Base-by-base conservation (phyloP, 2,329 filamentous ascomycete species). In the Fusarium guadeloupense region DNA sequence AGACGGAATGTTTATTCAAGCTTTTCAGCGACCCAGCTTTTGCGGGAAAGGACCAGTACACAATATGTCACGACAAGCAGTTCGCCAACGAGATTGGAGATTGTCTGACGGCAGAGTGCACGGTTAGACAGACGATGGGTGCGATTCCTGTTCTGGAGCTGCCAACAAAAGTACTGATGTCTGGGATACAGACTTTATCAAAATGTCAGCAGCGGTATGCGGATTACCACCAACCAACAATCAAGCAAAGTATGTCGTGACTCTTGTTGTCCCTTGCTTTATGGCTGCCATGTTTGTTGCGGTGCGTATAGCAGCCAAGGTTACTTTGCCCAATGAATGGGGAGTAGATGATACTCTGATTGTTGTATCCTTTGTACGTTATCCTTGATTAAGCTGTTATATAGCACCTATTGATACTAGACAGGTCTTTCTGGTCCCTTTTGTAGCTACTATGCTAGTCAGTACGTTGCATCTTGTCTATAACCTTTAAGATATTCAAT, bases 261-360 rank as follows among this genome's bases (percentile, higher is more conserved):
- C 12, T 2, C 37, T n/a, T 1, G 19, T 42, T 1, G 19, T n/a
- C 2, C 42, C 56, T 6, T 31, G 28, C 2, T 9, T 10, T 0
- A 6, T 57, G 3, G 50, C 57, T 0, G 1, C 41, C 0, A 2
- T 44, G 1, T 56, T 62, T 12, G 62, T 62, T 2, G 35, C 41
- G 1, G 9, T 53, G 1, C 21, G 58, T 2, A 26, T 62, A 10
- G 19, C 8, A 4, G 13, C 52, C 0, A 58, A 56, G 4, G 1
- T 31, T 1, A 33, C 9, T 9, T 8, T 37, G 5, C 20, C 20
- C 5, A 33, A 52, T 0, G n/a, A 9, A 8, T 62, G 59, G 58
- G 52, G 58, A 1, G 3, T 47, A 3, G 57, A 62, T 9, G 59
- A 62, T 26, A 28, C 23, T 2, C 6, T 62, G 21, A 41, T 30